A percentile compares a stretch with the other conserved stretches of the same genome.
These are phyloP conservation scores for Paramecium octaurelia DNA, from an alignment of 73 alveolate genomes.

Conservation along the genomic window DNA sequence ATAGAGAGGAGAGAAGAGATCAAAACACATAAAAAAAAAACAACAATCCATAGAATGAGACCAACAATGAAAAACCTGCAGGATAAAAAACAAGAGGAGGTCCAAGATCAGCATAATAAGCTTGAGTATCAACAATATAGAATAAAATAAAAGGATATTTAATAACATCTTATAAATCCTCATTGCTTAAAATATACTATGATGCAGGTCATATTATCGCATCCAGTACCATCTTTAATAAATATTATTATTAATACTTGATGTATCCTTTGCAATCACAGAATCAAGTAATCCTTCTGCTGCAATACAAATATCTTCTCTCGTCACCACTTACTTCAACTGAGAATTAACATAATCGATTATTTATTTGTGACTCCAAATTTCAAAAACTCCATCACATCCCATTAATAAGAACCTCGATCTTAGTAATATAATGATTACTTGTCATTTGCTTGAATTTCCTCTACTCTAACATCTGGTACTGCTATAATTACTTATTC, in stretches of 20 bases:
- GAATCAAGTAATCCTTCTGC: slow-evolving; percentile 77
- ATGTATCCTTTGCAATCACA: slow-evolving; percentile 70
- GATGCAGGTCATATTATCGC: slow-evolving; percentile 83
- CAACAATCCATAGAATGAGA: not conserved
- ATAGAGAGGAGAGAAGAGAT: not conserved
- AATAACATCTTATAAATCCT: not conserved
- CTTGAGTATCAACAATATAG: not conserved
- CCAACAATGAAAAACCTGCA: not conserved
- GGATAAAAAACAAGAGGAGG: not conserved
- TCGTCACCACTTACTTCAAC: not conserved
- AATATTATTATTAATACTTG: not conserved
- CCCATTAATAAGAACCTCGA: slow-evolving; percentile 61
- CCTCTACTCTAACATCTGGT: slow-evolving; percentile 38
- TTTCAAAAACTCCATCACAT: slow-evolving; percentile 71
- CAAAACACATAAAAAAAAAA: not conserved
- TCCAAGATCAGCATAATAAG: not conserved
- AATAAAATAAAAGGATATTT: not conserved
- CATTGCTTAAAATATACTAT: slow-evolving; percentile 44
- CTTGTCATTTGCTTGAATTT: not conserved
- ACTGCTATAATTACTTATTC: slow-evolving; percentile 51
- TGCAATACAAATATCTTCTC: not conserved
- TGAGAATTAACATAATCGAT: slow-evolving; percentile 17
- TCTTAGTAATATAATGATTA: slow-evolving; percentile 75
- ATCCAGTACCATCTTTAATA: slow-evolving; percentile 72
- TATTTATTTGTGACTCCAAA: slow-evolving; percentile 34